Evolutionary conservation across 2,329 filamentous ascomycete species (phyloP).

Genomic region (Apiospora marii): DNA sequence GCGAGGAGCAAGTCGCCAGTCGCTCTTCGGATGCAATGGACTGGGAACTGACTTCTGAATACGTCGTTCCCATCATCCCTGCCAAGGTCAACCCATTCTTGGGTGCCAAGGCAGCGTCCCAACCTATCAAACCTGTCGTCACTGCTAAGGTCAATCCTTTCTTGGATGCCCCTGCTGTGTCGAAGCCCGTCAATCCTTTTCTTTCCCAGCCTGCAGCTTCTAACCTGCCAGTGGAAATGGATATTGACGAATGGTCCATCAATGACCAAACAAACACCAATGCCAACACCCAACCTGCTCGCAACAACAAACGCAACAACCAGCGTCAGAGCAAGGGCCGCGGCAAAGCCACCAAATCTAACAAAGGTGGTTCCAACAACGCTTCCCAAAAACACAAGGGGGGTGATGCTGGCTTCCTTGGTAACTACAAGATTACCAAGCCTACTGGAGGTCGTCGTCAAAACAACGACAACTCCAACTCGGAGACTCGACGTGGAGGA

Average conservation of each 20-base stretch:
- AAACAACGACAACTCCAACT: neutral
- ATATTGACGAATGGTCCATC: constrained; percentile 6
- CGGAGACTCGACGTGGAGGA: constrained; percentile 3
- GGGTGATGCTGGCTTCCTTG: neutral
- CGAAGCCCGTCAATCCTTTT: neutral
- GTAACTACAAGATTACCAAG: neutral
- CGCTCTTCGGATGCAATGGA: neutral
- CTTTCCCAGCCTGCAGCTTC: neutral
- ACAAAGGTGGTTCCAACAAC: neutral
- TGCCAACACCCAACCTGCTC: neutral
- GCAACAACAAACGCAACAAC: neutral
- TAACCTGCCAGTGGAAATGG: neutral
- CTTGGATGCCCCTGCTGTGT: neutral
- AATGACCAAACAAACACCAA: neutral
- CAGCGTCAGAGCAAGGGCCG: neutral
- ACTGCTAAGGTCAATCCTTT: neutral
- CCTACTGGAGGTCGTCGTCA: neutral
- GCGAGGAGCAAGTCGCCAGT: neutral
- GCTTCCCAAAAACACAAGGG: neutral
- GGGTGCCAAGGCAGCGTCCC: neutral
- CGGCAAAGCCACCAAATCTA: neutral
- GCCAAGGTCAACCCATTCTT: neutral
- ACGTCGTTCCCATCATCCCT: neutral
- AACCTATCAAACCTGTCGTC: neutral
- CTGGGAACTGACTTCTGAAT: neutral